phyloP scores from a whole-genome alignment of 2,329 filamentous ascomycete genomes.

The Lasiodiplodia sp. region DNA sequence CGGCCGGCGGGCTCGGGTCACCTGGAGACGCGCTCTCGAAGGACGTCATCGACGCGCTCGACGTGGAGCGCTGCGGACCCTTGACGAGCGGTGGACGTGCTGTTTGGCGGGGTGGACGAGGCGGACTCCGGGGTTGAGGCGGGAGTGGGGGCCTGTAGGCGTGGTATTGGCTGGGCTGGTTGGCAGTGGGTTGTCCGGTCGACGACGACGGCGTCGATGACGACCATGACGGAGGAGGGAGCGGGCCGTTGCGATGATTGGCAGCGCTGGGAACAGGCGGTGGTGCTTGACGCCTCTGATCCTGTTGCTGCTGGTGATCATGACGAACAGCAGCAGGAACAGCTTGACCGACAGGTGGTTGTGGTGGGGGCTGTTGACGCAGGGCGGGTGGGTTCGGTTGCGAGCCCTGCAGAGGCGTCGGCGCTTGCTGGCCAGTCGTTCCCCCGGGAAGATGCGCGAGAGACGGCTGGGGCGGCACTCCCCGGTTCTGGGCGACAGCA shows the following conservation, averaged over 20 bases:
- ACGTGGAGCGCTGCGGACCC: slow-evolving; percentile 14
- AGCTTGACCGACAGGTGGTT: neutral
- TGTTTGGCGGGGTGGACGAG: slow-evolving; percentile 1
- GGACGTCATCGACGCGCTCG: slow-evolving; percentile 49
- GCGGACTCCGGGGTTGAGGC: slow-evolving; percentile 36
- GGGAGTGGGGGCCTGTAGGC: slow-evolving; percentile 36
- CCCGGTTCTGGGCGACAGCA: neutral
- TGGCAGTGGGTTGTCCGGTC: neutral
- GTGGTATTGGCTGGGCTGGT: slow-evolving; percentile 31
- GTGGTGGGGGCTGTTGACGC: slow-evolving; percentile 12
- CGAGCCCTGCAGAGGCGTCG: neutral
- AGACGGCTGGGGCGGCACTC: slow-evolving; percentile 1
- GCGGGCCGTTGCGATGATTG: neutral
- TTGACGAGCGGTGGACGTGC: neutral
- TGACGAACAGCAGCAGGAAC: neutral
- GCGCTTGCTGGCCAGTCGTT: slow-evolving; percentile 1
- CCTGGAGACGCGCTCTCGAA: slow-evolving; percentile 56
- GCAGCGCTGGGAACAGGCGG: neutral
- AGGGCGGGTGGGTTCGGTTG: slow-evolving; percentile 14
- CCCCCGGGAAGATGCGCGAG: neutral
- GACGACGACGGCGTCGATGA: neutral
- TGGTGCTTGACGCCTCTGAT: neutral
- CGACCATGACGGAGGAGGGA: neutral
- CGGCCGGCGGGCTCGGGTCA: slow-evolving; percentile 51
- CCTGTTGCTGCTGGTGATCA: neutral